Evolutionary conservation across 1,284 basidiomycete species (phyloP), one percentile per base, ranked within the genome.

Genomic region (Pyrrhoderma lamaoense): DNA sequence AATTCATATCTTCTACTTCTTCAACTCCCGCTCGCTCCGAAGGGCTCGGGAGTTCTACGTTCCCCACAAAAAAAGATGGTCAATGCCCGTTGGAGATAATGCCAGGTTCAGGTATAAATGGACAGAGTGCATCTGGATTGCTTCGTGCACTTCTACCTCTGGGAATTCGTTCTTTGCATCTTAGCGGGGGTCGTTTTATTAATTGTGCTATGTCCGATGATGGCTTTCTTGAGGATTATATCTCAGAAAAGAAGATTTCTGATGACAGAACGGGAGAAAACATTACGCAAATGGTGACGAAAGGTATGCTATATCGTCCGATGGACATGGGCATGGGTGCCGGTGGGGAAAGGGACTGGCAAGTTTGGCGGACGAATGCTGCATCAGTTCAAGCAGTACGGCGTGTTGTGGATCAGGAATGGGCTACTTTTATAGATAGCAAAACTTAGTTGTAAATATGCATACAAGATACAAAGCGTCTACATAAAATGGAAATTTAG

Each of bases 81-180:
- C 39, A n/a, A 11, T 8, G 13, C 9, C 38, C 21, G 19, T 40
- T 53, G 23, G 25, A 50, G 3, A 76, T 92, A 51, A 75, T 89
- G 53, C 81, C 84, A 8, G 87, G 87, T 5, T 83, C 84, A 3
- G 85, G 87, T 2, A 77, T 89, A 47, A 85, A 81, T 57, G 60
- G 71, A 3, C 60, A 66, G 13, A 86, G 76, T 1, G 66, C 81
- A 14, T 62, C 66, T 0, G 48, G 58, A 14, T 50, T 91, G 16
- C 65, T 83, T 39, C 57, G 70, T 19, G 58, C 65, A 14, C 68
- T 89, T 22, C 61, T 79, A 8, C 73, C 79, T 0, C 63, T 73
- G 27, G 82, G 79, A 8, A 61, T 87, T 21, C 65, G 64, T 21
- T 85, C 89, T 62, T 69, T 89, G 3, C 87, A 89, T 62, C 62